Base-by-base conservation (phyloP, 805 yeast species). In the Candida montana region DNA sequence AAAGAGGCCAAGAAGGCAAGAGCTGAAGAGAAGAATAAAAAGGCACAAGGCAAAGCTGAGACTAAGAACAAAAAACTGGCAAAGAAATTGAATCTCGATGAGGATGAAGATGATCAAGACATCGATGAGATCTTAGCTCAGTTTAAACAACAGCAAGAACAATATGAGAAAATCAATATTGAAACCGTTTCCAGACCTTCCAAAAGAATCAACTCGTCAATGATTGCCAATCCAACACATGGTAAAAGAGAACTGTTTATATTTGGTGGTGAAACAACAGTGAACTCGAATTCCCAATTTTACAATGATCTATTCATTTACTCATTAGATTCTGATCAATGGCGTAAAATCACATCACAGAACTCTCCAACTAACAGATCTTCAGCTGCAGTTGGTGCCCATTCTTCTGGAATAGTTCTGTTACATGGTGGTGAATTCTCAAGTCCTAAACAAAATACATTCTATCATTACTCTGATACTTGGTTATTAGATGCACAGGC, bases 351-450 rank as follows among this genome's bases (percentile, higher is more conserved):
- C 50, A 67, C 81, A 2, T 87, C 96, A 2, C 85, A 84, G 53
- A 91, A 91, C 57, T 63, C 95, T 0, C 99, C 99, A 13, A 75
- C 90, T 58, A 96, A 96, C 1, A 69, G 99, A 48, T 85, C 95
- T 0, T 88, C 96, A 0, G 96, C 95, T 52, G 85, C 95, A 1
- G 85, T 90, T 87, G 81, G 90, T 47, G 82, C 86, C 1, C 98
- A 91, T 62, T 95, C 96, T 1, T 78, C 89, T 2, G 98, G 98
- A 10, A 68, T 90, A 2, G 74, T 87, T 21, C 61, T 91, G 45
- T 64, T 91, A 69, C 93, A 88, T 65, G 99, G 98, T 37, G 99
- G 99, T 54, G 99, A 91, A 63, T 91, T 93, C 54, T 86, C 96
- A 2, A 85, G 95, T 13, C 98, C 98, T 4, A 91, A 91, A 54